Evolutionary conservation across 2,329 filamentous ascomycete species (phyloP).

Genomic region (Aspergillus felis): DNA sequence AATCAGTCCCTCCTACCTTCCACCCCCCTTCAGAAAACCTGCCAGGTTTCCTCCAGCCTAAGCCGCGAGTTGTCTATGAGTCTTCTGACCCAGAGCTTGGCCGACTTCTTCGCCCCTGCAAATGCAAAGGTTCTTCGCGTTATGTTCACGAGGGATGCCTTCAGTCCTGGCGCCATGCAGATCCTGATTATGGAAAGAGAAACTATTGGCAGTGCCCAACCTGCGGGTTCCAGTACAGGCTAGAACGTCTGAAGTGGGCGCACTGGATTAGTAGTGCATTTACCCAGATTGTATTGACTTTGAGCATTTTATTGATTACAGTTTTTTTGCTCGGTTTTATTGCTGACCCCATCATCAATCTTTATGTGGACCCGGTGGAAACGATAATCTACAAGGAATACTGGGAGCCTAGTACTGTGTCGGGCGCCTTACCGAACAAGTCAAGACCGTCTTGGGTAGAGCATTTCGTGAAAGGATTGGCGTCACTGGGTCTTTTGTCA

Average conservation of each 20-base stretch:
- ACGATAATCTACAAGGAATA: conserved; percentile 51
- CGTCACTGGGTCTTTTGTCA: conserved; percentile 83
- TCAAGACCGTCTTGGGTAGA: conserved; percentile 65
- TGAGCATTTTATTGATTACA: conserved; percentile 64
- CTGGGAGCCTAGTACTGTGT: conserved; percentile 36
- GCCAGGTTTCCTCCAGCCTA: conserved; percentile 54
- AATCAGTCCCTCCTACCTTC: conserved; percentile 62
- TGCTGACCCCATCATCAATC: conserved; percentile 84
- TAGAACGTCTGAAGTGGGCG: conserved; percentile 73
- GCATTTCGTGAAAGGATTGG: conserved; percentile 85
- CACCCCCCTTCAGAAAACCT: conserved; percentile 51
- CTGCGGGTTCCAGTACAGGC: conserved; percentile 76
- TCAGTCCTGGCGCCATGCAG: conserved; percentile 72
- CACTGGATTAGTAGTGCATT: conserved; percentile 63
- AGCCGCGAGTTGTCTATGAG: conserved; percentile 62
- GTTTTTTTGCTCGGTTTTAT: conserved; percentile 86
- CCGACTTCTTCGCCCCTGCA: conserved; percentile 81
- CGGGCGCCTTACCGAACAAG: conserved; percentile 36
- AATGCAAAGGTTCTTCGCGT: conserved; percentile 87
- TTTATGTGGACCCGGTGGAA: conserved; percentile 76
- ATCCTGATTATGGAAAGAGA: conserved; percentile 59
- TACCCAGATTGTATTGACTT: conserved; percentile 67
- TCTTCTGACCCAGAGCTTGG: conserved; percentile 71
- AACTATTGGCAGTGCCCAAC: conserved; percentile 88
- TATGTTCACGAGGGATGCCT: conserved; percentile 94